Percentiles rank a stretch among this genome's conserved stretches.
Evolutionary conservation across 176 grass and related monocot species (phyloP).

Genomic region (Melocanna baccifera): DNA sequence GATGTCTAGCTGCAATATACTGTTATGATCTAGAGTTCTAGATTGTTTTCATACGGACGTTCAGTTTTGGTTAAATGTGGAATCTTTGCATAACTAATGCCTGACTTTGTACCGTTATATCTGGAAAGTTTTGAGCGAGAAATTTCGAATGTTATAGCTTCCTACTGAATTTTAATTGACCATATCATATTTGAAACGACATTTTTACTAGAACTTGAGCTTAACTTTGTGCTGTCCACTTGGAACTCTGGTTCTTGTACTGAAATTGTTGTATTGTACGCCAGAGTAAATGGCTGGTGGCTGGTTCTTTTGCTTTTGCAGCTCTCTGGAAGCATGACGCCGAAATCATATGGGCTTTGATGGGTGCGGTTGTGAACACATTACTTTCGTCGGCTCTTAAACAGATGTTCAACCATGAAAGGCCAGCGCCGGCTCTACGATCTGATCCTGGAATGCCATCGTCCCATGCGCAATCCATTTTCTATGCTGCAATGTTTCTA

Average conservation of each 20-base stretch:
- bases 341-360: conserved; percentile 62
- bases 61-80: neutral
- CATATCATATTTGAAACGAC: neutral
- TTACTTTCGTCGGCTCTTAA: conserved; percentile 58
- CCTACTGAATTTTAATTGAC: neutral
- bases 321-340: conserved; percentile 73
- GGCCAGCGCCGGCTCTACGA: conserved; percentile 52
- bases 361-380: conserved; percentile 55
- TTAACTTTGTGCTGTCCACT: conserved; percentile 14
- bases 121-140: neutral
- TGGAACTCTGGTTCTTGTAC: neutral
- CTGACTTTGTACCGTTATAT: neutral
- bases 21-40: neutral
- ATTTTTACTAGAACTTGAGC: neutral
- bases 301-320: conserved; percentile 47
- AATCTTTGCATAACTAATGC: neutral
- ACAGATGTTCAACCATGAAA: conserved; percentile 72
- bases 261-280: neutral
- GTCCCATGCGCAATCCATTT: conserved; percentile 87
- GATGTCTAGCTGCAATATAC: neutral
- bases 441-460: conserved; percentile 98
- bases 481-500: conserved; percentile 52
- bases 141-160: neutral
- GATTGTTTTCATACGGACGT: neutral
- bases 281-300: conserved; percentile 89